Conservation (phyloP, 768 basidiomycete species). For the Lactarius quietus region DNA sequence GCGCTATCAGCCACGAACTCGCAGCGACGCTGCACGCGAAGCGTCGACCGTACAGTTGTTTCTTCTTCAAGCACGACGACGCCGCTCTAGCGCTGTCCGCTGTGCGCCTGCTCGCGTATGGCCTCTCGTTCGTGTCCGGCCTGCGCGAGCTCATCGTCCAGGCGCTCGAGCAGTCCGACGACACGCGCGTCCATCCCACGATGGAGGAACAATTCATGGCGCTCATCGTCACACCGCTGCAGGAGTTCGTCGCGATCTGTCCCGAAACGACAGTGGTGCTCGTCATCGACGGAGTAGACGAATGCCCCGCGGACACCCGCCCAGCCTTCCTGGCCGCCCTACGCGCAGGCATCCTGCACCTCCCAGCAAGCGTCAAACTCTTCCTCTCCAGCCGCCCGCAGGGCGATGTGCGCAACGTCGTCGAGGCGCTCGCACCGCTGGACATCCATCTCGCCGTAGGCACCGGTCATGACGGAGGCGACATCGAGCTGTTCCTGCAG, state of each 20-base stretch:
- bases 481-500: conserved; percentile 16
- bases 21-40: conserved; percentile 17
- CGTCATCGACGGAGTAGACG: conserved; percentile 27
- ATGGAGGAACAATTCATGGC: conserved; percentile 25
- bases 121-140: conserved; percentile 18
- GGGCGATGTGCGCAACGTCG: conserved; percentile 6
- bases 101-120: conserved; percentile 23
- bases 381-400: conserved; percentile 25
- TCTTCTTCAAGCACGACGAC: conserved; percentile 25
- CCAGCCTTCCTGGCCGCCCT: conserved; percentile 14
- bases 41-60: conserved; percentile 23
- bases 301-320: conserved; percentile 19
- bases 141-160: conserved; percentile 14
- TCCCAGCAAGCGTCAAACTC: conserved; percentile 21
- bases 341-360: neutral
- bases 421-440: neutral
- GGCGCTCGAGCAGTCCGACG: conserved; percentile 12
- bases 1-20: conserved; percentile 25
- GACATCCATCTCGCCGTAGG: conserved; percentile 7
- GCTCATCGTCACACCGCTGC: conserved; percentile 18
- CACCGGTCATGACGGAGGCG: conserved; percentile 11
- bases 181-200: conserved; percentile 6
- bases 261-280: conserved; percentile 18
- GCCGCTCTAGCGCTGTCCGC: conserved; percentile 18
- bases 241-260: conserved; percentile 13